phyloP scores from a whole-genome alignment of 129 eudicot genomes.

The Flaveria robusta region DNA sequence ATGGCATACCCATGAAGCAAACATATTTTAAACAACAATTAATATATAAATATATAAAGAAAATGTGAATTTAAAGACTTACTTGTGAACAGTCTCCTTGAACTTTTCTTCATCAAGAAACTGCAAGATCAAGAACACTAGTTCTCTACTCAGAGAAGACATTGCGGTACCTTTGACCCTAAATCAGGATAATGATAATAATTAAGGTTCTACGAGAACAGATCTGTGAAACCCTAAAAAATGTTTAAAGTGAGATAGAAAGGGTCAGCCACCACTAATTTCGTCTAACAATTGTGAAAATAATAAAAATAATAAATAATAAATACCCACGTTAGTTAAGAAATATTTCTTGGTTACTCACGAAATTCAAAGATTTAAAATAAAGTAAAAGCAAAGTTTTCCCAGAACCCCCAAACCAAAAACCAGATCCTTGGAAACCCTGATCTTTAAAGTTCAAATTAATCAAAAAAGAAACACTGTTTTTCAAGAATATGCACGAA shows the following conservation, averaged over 20 bases:
- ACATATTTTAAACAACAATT: background rate
- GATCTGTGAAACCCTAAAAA: slow-evolving; percentile 58
- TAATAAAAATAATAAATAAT: background rate
- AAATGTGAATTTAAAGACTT: slow-evolving; percentile 30
- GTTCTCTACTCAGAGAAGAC: slow-evolving; percentile 89
- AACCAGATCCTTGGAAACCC: slow-evolving; percentile 41
- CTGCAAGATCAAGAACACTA: slow-evolving; percentile 80
- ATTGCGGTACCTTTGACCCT: slow-evolving; percentile 43
- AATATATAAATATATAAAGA: background rate
- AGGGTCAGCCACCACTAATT: slow-evolving; percentile 43
- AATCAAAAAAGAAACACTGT: slow-evolving; percentile 1
- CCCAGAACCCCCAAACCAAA: slow-evolving; percentile 26
- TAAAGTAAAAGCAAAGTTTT: slow-evolving; percentile 14
- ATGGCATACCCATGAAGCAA: background rate
- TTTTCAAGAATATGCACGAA: slow-evolving; percentile 42
- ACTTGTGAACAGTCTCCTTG: slow-evolving; percentile 94
- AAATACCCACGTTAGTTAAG: slow-evolving; percentile 6
- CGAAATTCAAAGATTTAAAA: slow-evolving; percentile 40
- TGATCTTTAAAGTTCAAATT: slow-evolving; percentile 45
- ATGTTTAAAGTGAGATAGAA: background rate
- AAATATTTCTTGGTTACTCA: slow-evolving; percentile 38
- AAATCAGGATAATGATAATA: slow-evolving; percentile 28
- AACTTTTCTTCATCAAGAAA: slow-evolving; percentile 91
- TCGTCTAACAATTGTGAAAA: slow-evolving; percentile 13
- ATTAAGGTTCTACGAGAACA: slow-evolving; percentile 41